phyloP scores from a whole-genome alignment of 805 yeast species.

The Priceomyces medius region DNA sequence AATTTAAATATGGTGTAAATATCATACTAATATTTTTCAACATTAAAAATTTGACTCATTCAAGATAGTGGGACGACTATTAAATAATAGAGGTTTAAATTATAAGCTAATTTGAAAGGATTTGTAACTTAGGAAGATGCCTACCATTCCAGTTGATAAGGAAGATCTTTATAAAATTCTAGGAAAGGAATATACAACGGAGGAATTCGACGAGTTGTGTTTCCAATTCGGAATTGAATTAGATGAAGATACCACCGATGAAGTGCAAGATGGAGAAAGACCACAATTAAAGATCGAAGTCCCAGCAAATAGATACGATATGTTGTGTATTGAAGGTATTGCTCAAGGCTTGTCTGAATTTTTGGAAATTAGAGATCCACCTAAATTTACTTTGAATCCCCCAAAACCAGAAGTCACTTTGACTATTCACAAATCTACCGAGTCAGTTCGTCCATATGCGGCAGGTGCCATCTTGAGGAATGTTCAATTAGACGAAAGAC shows the following conservation, averaged over 20 bases:
- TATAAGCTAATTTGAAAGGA: not conserved
- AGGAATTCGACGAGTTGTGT: constrained; percentile 95
- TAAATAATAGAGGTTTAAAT: not conserved
- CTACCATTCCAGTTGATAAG: constrained; percentile 94
- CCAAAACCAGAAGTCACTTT: constrained; percentile 61
- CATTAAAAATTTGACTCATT: constrained; percentile 4
- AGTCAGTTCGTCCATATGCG: constrained; percentile 82
- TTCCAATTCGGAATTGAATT: constrained; percentile 97
- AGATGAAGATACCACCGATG: constrained; percentile 93
- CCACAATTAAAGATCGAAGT: constrained; percentile 97
- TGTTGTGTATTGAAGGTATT: constrained; percentile 97
- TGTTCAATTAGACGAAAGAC: constrained; percentile 74
- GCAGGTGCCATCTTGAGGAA: constrained; percentile 92
- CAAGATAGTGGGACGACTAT: not conserved
- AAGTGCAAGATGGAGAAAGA: constrained; percentile 70
- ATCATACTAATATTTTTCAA: not conserved
- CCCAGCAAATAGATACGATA: constrained; percentile 97
- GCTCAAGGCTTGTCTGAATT: constrained; percentile 92
- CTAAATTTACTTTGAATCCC: constrained; percentile 63
- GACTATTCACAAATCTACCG: constrained; percentile 74
- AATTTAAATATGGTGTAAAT: not conserved
- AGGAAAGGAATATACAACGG: constrained; percentile 61
- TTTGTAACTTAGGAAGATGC: constrained; percentile 55
- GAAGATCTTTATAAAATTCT: constrained; percentile 83
- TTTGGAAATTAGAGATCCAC: constrained; percentile 65